Evolutionary conservation across 2,329 filamentous ascomycete genomes (phyloP).

Genomic region (Chaetomiaceae sp.): DNA sequence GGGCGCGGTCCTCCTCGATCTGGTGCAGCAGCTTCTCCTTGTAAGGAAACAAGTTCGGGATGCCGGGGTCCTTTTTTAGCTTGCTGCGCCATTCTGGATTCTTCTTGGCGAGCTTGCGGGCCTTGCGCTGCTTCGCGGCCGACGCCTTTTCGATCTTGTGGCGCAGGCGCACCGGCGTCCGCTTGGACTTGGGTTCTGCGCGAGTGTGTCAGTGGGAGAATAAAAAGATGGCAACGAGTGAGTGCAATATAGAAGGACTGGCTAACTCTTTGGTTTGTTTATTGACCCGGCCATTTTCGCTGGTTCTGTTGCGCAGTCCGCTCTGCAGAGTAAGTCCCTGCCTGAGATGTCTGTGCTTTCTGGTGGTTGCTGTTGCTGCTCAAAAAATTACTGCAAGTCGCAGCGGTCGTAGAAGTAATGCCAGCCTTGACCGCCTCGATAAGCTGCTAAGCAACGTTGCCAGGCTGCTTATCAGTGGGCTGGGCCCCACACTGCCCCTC

Average conservation of each 20-base stretch:
- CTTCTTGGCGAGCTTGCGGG: conserved; percentile 84
- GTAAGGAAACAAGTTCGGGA: conserved; percentile 95
- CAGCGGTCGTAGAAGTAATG: conserved; percentile 16
- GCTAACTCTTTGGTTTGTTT: conserved; percentile 49
- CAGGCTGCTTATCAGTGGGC: conserved; percentile 14
- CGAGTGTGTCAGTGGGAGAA: neutral
- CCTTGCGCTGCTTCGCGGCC: conserved; percentile 82
- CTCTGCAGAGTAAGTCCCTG: no score
- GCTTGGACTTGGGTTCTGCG: conserved; percentile 92
- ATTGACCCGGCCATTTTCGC: conserved; percentile 46
- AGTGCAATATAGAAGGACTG: neutral
- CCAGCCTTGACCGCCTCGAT: conserved; percentile 23
- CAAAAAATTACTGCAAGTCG: conserved; percentile 23
- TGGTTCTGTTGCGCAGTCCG: conserved; percentile 6
- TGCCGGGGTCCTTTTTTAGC: conserved; percentile 95
- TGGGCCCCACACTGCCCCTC: conserved; percentile 17
- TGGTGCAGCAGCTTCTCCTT: conserved; percentile 93
- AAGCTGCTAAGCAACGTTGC: no score
- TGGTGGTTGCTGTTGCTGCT: neutral
- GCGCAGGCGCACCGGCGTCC: conserved; percentile 77
- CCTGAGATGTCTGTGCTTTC: no score
- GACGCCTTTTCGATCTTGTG: conserved; percentile 96
- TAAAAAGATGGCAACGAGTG: no score
- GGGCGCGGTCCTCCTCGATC: conserved; percentile 79
- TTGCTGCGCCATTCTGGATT: conserved; percentile 95